A percentile compares a stretch with the other conserved stretches of the same genome.
phyloP scores from a whole-genome alignment of 768 basidiomycete genomes.

The Gymnopilus dilepis region DNA sequence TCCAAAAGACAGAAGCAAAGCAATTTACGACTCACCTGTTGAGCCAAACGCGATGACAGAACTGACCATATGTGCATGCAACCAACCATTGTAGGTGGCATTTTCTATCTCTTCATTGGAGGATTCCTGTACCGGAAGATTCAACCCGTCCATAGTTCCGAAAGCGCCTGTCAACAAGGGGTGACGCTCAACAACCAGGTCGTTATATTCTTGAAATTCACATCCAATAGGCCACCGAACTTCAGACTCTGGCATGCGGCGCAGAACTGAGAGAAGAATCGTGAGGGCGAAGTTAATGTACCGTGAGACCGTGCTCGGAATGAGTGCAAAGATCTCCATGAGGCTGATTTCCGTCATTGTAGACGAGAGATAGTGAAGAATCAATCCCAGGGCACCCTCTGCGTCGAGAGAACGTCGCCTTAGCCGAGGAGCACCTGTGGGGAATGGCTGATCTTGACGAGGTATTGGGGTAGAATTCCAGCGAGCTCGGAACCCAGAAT shows the following conservation, averaged over 20 bases:
- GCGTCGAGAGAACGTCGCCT: conserved; percentile 38
- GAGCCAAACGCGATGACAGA: conserved; percentile 43
- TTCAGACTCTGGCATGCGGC: conserved; percentile 31
- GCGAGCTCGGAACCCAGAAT: conserved; percentile 34
- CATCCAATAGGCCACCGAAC: conserved; percentile 32
- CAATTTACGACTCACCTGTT: conserved; percentile 27
- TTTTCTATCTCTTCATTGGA: conserved; percentile 49
- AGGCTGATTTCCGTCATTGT: conserved; percentile 43
- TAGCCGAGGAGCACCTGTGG: conserved; percentile 29
- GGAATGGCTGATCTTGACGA: conserved; percentile 28
- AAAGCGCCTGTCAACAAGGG: conserved; percentile 38
- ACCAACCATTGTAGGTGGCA: conserved; percentile 51
- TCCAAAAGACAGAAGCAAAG: background rate
- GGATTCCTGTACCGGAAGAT: conserved; percentile 40
- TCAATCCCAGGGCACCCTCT: conserved; percentile 44
- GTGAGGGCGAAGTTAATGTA: conserved; percentile 40
- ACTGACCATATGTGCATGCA: conserved; percentile 44
- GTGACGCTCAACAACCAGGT: conserved; percentile 34
- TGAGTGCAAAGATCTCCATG: conserved; percentile 47
- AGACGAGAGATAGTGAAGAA: conserved; percentile 46
- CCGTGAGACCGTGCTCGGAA: conserved; percentile 38
- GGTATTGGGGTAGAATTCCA: conserved; percentile 28
- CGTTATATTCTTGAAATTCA: conserved; percentile 33
- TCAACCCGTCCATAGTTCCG: conserved; percentile 47
- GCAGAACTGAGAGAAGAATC: conserved; percentile 37